Evolutionary conservation across 495 filamentous ascomycete species (phyloP).

Genomic region (Letharia columbiana): DNA sequence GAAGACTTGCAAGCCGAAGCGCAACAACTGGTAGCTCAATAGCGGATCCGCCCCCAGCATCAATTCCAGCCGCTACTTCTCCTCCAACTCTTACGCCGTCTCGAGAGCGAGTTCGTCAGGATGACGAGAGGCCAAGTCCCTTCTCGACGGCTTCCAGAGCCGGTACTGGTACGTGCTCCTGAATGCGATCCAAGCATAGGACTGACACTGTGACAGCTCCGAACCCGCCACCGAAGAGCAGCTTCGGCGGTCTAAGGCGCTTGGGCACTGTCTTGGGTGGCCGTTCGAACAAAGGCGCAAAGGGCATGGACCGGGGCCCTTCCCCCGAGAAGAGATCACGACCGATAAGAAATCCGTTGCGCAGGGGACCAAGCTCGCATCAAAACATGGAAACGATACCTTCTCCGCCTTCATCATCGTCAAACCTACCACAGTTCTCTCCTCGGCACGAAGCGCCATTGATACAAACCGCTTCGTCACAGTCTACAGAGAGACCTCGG

Average conservation of each 20-base stretch:
- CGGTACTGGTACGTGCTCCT: conserved; percentile 15
- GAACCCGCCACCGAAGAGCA: conserved; percentile 32
- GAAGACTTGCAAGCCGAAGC: conserved; percentile 35
- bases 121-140: conserved; percentile 15
- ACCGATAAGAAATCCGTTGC: conserved; percentile 26
- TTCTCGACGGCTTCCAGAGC: conserved; percentile 14
- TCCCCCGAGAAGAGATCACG: conserved; percentile 40
- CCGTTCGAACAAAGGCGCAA: conserved; percentile 37
- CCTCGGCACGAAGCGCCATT: conserved; percentile 12
- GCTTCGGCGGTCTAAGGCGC: conserved; percentile 46
- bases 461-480: conserved; percentile 1
- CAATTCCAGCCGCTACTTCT: conserved; percentile 18
- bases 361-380: conserved; percentile 23
- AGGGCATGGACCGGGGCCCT: conserved; percentile 30
- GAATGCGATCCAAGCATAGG: conserved; percentile 21
- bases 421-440: conserved; percentile 20
- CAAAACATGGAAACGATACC: conserved; percentile 28
- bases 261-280: conserved; percentile 75
- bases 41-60: conserved; percentile 32
- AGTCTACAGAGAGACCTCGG: conserved; percentile 12
- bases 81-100: conserved; percentile 13
- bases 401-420: conserved; percentile 26
- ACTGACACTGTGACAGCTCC: conserved; percentile 26
- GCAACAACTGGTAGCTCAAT: conserved; percentile 27
- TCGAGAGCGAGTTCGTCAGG: conserved; percentile 9